phyloP scores from a whole-genome alignment of 2,329 filamentous ascomycete genomes.

The Aspergillus arachidicola region DNA sequence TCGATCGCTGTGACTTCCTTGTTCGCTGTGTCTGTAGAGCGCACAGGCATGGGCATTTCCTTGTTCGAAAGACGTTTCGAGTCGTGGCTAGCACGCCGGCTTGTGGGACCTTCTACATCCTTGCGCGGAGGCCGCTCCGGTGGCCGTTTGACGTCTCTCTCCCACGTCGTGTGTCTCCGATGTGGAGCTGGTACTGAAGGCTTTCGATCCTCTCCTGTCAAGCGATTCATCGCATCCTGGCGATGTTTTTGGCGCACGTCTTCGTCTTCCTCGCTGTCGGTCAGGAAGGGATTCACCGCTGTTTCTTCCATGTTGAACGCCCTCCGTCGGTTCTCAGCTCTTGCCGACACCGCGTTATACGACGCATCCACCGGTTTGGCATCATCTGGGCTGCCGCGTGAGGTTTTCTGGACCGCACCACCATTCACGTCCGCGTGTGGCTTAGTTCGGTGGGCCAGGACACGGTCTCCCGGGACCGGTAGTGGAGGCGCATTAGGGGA shows the following conservation, averaged over 20 bases:
- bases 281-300: slow-evolving; percentile 2
- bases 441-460: slow-evolving; percentile 9
- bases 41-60: slow-evolving; percentile 31
- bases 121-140: slow-evolving; percentile 6
- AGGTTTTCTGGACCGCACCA: background rate
- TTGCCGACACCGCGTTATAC: background rate
- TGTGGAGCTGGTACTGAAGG: slow-evolving; percentile 6
- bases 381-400: background rate
- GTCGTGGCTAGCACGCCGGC: slow-evolving; percentile 19
- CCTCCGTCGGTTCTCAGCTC: slow-evolving; percentile 4
- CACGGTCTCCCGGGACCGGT: slow-evolving; percentile 15
- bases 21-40: slow-evolving; percentile 16
- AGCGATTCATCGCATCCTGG: slow-evolving; percentile 36
- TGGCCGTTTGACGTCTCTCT: slow-evolving; percentile 14
- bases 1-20: slow-evolving; percentile 9
- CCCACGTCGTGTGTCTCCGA: slow-evolving; percentile 15
- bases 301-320: background rate
- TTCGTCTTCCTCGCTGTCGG: slow-evolving; percentile 17
- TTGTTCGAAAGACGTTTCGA: slow-evolving; percentile 33
- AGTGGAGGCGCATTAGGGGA: slow-evolving; percentile 9
- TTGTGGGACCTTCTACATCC: background rate
- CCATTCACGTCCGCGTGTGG: background rate
- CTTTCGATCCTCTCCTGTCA: slow-evolving; percentile 31
- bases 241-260: slow-evolving; percentile 28
- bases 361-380: background rate